Conservation (phyloP, 2,329 filamentous ascomycete species). For the Alternaria postmessia region DNA sequence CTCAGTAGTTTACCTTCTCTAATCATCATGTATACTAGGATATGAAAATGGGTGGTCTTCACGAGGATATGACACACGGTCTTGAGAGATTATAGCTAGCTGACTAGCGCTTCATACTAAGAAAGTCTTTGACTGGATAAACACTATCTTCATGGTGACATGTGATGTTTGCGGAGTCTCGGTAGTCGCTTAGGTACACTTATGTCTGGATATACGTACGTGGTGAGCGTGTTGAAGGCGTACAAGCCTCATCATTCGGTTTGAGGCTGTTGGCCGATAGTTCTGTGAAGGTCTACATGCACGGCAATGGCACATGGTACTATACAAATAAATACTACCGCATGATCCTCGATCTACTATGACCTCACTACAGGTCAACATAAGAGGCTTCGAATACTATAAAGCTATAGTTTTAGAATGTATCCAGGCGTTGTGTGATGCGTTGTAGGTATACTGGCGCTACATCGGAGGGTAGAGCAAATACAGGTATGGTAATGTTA, state of each 20-base stretch:
- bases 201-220: not conserved
- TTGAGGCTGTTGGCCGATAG: not conserved
- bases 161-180: not conserved
- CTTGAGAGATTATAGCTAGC: slow-evolving; percentile 13
- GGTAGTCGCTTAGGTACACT: not conserved
- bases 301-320: not conserved
- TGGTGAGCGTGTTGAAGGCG: not conserved
- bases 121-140: not conserved
- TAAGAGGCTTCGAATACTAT: not conserved
- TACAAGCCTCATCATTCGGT: not conserved
- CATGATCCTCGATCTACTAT: not conserved
- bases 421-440: not conserved
- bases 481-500: not conserved
- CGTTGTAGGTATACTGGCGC: not conserved
- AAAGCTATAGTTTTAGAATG: not conserved
- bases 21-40: not conserved
- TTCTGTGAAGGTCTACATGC: not conserved
- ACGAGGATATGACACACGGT: slow-evolving; percentile 1
- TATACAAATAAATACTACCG: not conserved
- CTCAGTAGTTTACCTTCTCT: not conserved
- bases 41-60: slow-evolving; percentile 1
- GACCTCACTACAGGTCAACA: not conserved
- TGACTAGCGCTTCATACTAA: slow-evolving; percentile 15
- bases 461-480: not conserved
- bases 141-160: not conserved